Percentiles rank a stretch among this genome's conserved stretches.
phyloP scores from a whole-genome alignment of 495 filamentous ascomycete genomes.

The Margaritispora aquatica region DNA sequence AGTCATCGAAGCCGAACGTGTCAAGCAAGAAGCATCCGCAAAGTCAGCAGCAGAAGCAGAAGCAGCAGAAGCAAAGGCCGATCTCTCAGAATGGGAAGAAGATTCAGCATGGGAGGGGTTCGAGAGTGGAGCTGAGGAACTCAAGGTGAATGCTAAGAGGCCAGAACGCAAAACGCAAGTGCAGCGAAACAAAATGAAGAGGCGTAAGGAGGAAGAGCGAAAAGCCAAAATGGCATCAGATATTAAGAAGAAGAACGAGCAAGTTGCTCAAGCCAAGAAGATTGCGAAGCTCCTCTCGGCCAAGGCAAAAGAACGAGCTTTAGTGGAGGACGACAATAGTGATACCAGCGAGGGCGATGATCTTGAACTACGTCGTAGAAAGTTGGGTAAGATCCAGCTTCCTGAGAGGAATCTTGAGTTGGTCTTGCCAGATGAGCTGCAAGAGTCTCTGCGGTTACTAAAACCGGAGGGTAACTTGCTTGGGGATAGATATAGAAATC shows the following conservation, averaged over 20 bases:
- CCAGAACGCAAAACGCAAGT: slow-evolving; percentile 77
- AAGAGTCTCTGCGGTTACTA: slow-evolving; percentile 79
- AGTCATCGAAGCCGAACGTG: slow-evolving; percentile 55
- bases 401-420: slow-evolving; percentile 79
- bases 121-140: slow-evolving; percentile 56
- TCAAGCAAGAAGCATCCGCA: slow-evolving; percentile 45
- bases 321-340: slow-evolving; percentile 25
- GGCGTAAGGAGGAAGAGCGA: slow-evolving; percentile 80
- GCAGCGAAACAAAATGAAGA: slow-evolving; percentile 79
- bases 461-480: slow-evolving; percentile 94
- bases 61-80: slow-evolving; percentile 58
- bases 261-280: slow-evolving; percentile 57
- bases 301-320: slow-evolving; percentile 30
- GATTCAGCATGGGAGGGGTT: slow-evolving; percentile 87
- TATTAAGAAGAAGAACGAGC: slow-evolving; percentile 61
- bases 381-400: slow-evolving; percentile 70
- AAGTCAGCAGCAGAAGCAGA: slow-evolving; percentile 54
- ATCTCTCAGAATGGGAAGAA: slow-evolving; percentile 66
- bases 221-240: slow-evolving; percentile 61
- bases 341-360: slow-evolving; percentile 44
- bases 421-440: slow-evolving; percentile 86
- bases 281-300: slow-evolving; percentile 58
- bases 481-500: slow-evolving; percentile 83
- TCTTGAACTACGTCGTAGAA: slow-evolving; percentile 63
- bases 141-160: slow-evolving; percentile 61